These are phyloP conservation scores for Yamadazyma insecticola DNA, from an alignment of 805 yeast species.

Conservation along the genomic window DNA sequence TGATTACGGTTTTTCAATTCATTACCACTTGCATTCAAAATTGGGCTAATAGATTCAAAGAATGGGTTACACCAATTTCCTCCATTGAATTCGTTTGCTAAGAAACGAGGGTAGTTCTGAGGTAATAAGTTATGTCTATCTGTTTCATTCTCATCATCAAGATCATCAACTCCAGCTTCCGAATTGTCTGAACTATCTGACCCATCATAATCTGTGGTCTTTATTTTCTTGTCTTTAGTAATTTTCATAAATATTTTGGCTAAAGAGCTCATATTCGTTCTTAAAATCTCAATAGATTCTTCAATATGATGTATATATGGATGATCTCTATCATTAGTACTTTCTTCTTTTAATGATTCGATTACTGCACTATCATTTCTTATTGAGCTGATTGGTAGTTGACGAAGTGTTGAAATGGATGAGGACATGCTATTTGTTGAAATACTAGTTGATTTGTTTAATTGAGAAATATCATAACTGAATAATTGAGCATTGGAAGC, in stretches of 20 bases:
- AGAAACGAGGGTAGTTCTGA: slow-evolving; percentile 64
- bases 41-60: slow-evolving; percentile 35
- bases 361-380: slow-evolving; percentile 1
- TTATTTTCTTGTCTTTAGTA: slow-evolving; percentile 29
- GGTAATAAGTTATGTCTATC: slow-evolving; percentile 43
- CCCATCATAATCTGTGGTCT: slow-evolving; percentile 31
- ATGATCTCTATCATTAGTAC: slow-evolving; percentile 8
- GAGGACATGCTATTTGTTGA: slow-evolving; percentile 11
- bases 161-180: slow-evolving; percentile 2
- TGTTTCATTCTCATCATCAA: slow-evolving; percentile 1
- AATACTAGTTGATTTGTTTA: slow-evolving; percentile 16
- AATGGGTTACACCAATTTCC: slow-evolving; percentile 80
- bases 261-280: slow-evolving; percentile 25
- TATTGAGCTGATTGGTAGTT: slow-evolving; percentile 9
- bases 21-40: slow-evolving; percentile 39
- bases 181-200: slow-evolving; percentile 30
- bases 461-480: slow-evolving; percentile 23
- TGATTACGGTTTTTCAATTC: slow-evolving; percentile 37
- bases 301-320: slow-evolving; percentile 31
- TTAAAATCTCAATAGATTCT: slow-evolving; percentile 33
- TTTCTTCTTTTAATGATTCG: not conserved
- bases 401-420: slow-evolving; percentile 16
- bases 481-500: slow-evolving; percentile 22
- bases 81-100: slow-evolving; percentile 63
- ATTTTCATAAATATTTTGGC: slow-evolving; percentile 25